Evolutionary conservation across 1,139 yeast genomes (phyloP), one percentile per base, ranked within the genome.

Genomic region (Meyerozyma athensensis): DNA sequence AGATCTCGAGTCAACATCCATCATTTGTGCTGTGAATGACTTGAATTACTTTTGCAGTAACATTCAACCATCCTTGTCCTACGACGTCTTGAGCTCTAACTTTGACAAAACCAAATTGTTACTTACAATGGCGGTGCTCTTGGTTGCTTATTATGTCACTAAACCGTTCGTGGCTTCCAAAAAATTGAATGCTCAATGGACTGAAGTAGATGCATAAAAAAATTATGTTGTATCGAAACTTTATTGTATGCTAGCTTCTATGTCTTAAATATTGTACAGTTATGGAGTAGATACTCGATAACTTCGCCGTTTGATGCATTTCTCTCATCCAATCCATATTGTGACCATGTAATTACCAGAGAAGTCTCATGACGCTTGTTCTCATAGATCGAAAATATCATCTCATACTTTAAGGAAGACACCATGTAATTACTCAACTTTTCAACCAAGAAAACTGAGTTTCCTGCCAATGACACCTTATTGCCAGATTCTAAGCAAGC

Each of bases 61-160:
- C 38, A 69, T 85, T 17, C 77, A 85, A 38, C 97, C 97, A 1
- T 86, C 96, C 0, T 75, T 77, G 38, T 86, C 89, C 36, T 90
- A 86, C 61, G 98, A 92, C 59, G 68, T 80, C 42, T 72, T 89
- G 52, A 74, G 81, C 33, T 67, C 72, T 34, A 70, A 70, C 32
- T 92, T 92, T 54, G 89, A 82, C 48, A 83, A 78, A 50, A 53
- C 65, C 12, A 83, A 81, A 49, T 72, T 92, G 38, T 39, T 82
- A 8, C 48, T 68, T 4, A 86, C 96, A 1, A 72, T 90, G 3
- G 59, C 62, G 1, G 65, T 72, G 1, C 65, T 89, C 40, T 41
- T 78, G 4, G 59, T 66, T 0, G 69, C 71, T 1, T 65, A 56
- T 19, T 30, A 48, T n/a, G 53, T 74, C 10, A 61, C 80, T 23